Evolutionary conservation across 2,329 filamentous ascomycete species (phyloP).

Genomic region (Corinectria fuckeliana): DNA sequence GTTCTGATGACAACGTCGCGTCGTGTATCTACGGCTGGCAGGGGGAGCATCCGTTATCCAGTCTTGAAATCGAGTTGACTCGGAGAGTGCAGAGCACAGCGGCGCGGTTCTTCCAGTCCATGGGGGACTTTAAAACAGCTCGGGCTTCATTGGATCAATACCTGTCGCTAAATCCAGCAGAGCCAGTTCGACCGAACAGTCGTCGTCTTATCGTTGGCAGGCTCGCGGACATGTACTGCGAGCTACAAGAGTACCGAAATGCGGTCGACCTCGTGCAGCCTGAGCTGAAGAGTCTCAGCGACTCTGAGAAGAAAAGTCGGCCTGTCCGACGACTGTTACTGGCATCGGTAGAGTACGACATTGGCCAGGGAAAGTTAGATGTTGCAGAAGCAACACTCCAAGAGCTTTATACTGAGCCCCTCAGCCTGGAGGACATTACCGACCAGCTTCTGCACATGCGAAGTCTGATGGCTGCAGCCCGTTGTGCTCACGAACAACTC

Average conservation of each 20-base stretch:
- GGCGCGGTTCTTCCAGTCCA: conserved; percentile 42
- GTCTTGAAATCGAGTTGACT: conserved; percentile 43
- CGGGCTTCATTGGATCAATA: conserved; percentile 38
- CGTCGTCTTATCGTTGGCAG: conserved; percentile 33
- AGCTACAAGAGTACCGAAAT: conserved; percentile 28
- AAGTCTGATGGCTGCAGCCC: conserved; percentile 35
- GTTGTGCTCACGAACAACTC: conserved; percentile 26
- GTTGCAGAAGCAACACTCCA: conserved; percentile 22
- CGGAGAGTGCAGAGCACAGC: conserved; percentile 41
- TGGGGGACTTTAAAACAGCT: conserved; percentile 41
- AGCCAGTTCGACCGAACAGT: conserved; percentile 32
- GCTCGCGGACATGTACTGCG: conserved; percentile 36
- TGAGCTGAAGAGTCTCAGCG: conserved; percentile 21
- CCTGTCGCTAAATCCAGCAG: conserved; percentile 26
- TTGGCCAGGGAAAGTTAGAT: conserved; percentile 27
- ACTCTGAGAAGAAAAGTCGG: conserved; percentile 19
- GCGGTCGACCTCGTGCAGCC: conserved; percentile 27
- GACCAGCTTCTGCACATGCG: conserved; percentile 43
- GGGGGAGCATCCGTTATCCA: conserved; percentile 38
- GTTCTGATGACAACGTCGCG: conserved; percentile 39
- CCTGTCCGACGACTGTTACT: conserved; percentile 31
- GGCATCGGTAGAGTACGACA: conserved; percentile 31
- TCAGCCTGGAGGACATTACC: conserved; percentile 38
- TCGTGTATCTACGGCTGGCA: conserved; percentile 42
- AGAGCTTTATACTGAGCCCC: conserved; percentile 28